Base-by-base conservation (phyloP, 2,329 filamentous ascomycete species). In the Ceratocystis alfenasii region DNA sequence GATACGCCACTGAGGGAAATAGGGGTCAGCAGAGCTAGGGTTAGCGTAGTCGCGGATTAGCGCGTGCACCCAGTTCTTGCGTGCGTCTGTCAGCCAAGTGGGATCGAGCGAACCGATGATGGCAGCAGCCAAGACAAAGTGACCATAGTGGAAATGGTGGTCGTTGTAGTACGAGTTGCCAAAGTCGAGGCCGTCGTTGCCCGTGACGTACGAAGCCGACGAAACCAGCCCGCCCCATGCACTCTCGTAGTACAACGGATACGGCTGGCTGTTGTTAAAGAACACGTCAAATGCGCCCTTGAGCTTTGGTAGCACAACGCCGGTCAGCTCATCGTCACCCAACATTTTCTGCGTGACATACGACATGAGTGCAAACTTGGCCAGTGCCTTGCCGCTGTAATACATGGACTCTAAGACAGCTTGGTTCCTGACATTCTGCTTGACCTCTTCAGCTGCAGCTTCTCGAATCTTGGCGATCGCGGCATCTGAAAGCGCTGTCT, bases 121-220 rank as follows among this genome's bases (percentile, higher is more conserved):
- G 1, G 93, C 89, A 0, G 90, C 91, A 0, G 91, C 80, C 66
- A 95, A 88, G 69, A 97, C 87, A 74, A 95, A 94, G 73, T 97
- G 96, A 41, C 90, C 90, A 72, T 89, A 92, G 72, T 89, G 87
- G 70, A 87, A 87, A 72, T 88, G 85, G 70, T 87, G 85, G 71
- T 88, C 85, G 70, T 88, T 93, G 78, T 92, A 93, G 72, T 84
- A 88, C 1, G 87, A 89, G 74, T 96, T 96, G 69, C 94, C 94
- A 76, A 96, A 97, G 73, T 97, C 94, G 0, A 80, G 81, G 1
- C 86, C 85, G 4, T 82, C 74, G 69, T 95, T 83, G 1, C 84
- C 85, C 1, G 85, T 88, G 17, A 73, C 73, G 73, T 92, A 95
- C 3, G 85, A 84, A 8, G 87, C 88, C 5, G 84, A 84, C 4